phyloP scores from a whole-genome alignment of 2,329 filamentous ascomycete species.

The Aspergillus oerlinghausenensis region DNA sequence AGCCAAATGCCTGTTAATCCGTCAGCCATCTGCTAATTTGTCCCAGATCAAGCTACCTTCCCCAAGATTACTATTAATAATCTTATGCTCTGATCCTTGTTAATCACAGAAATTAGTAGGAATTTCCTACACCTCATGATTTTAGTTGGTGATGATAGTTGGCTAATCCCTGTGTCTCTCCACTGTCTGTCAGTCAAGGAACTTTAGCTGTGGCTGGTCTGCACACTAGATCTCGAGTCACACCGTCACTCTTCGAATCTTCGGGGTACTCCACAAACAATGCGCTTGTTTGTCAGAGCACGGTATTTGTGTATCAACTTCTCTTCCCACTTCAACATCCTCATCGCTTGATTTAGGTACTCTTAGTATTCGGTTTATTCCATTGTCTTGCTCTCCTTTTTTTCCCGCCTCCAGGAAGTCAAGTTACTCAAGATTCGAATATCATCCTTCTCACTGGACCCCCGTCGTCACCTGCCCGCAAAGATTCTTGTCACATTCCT shows the following conservation, averaged over 20 bases:
- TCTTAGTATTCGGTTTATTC: neutral
- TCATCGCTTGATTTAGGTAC: neutral
- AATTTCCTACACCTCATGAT: conserved; percentile 5
- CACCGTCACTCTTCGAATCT: conserved; percentile 5
- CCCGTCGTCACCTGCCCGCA: conserved; percentile 7
- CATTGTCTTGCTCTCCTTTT: neutral
- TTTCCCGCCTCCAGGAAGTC: neutral
- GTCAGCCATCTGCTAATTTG: neutral
- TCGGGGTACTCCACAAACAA: neutral
- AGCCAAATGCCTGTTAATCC: neutral
- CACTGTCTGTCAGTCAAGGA: too few species aligned
- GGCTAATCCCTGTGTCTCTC: too few species aligned
- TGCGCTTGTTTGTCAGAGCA: neutral
- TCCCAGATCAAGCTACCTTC: conserved; percentile 1
- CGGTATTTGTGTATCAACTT: neutral
- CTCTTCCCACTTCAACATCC: neutral
- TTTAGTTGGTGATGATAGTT: neutral
- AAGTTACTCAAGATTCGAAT: neutral
- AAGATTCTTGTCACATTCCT: conserved; percentile 14
- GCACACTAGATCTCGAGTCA: conserved; percentile 14
- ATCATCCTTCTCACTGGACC: neutral
- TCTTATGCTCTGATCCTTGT: neutral
- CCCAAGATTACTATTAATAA: conserved; percentile 7
- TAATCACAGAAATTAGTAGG: conserved; percentile 10
- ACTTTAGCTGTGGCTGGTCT: conserved; percentile 9